A percentile compares a stretch with the other conserved stretches of the same genome.
Conservation (phyloP, 176 grass and related monocot species). For the Puccinellia tenuiflora region DNA sequence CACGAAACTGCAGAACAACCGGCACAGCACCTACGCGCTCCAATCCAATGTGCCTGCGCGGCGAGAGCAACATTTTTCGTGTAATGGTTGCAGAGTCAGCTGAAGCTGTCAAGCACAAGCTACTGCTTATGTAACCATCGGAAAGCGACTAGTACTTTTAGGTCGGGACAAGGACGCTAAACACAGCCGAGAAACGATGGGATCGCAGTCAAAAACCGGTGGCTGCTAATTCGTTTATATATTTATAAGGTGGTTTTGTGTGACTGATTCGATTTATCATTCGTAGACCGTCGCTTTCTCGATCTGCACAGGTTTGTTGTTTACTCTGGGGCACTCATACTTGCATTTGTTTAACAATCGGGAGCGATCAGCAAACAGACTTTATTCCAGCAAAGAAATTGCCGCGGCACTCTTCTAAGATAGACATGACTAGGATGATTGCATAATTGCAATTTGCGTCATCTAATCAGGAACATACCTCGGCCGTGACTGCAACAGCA, state of each 20-base stretch:
- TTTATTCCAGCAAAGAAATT: background rate
- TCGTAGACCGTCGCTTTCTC: background rate
- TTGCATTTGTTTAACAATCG: background rate
- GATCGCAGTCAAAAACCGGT: background rate
- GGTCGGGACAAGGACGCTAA: background rate
- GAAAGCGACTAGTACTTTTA: background rate
- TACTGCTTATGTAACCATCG: background rate
- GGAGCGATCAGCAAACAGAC: background rate
- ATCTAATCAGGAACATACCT: background rate
- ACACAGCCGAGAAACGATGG: background rate
- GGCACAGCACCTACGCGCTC: background rate
- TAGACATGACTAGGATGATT: background rate
- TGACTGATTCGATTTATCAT: background rate
- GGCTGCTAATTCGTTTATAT: background rate
- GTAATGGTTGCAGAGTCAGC: background rate
- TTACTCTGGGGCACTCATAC: background rate
- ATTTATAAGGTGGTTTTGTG: background rate
- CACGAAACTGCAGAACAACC: background rate
- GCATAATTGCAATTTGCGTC: background rate
- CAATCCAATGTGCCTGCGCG: background rate
- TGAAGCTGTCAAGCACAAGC: constrained; percentile 18
- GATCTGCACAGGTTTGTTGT: background rate
- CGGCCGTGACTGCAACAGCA: background rate
- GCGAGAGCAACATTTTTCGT: background rate
- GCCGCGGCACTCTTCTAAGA: background rate